phyloP scores from a whole-genome alignment of 2,329 filamentous ascomycete genomes.

The Xylariaceae sp. region DNA sequence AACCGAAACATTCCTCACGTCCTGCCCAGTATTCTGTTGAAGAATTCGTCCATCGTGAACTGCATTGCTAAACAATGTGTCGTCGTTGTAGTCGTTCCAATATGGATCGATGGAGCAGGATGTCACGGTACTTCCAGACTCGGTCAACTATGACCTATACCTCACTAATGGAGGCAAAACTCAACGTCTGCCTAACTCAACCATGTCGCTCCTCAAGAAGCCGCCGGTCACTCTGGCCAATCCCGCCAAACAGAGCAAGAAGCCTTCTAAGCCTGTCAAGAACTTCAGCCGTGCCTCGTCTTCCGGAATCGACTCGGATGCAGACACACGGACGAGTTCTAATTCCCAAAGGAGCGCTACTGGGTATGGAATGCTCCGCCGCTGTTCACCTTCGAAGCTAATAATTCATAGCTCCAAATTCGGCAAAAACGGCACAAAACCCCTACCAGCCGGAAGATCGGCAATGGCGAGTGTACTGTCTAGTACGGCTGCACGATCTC shows the following conservation, averaged over 20 bases:
- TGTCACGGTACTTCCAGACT: slow-evolving; percentile 42
- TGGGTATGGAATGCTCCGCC: slow-evolving; percentile 33
- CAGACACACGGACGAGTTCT: slow-evolving; percentile 11
- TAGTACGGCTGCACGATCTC: slow-evolving; percentile 38
- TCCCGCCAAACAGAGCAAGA: slow-evolving; percentile 17
- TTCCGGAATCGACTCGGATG: slow-evolving; percentile 39
- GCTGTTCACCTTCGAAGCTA: slow-evolving; percentile 26
- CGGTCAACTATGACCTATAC: slow-evolving; percentile 54
- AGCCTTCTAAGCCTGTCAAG: slow-evolving; percentile 31
- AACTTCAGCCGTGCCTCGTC: slow-evolving; percentile 31
- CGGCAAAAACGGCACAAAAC: slow-evolving; percentile 33
- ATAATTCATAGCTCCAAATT: slow-evolving; percentile 35
- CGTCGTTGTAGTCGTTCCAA: slow-evolving; percentile 44
- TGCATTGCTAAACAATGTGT: slow-evolving; percentile 3
- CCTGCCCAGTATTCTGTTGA: neutral
- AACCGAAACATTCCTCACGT: neutral
- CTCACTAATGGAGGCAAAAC: slow-evolving; percentile 46
- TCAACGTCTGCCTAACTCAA: slow-evolving; percentile 45
- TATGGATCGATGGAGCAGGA: slow-evolving; percentile 50
- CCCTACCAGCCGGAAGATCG: slow-evolving; percentile 31
- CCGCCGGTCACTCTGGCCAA: slow-evolving; percentile 22
- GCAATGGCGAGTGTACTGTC: slow-evolving; percentile 42
- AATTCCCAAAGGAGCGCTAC: slow-evolving; percentile 37
- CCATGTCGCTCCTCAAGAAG: slow-evolving; percentile 48
- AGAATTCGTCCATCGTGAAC: neutral